Evolutionary conservation across 2,329 filamentous ascomycete species (phyloP).

Genomic region (Massarina eburnea): DNA sequence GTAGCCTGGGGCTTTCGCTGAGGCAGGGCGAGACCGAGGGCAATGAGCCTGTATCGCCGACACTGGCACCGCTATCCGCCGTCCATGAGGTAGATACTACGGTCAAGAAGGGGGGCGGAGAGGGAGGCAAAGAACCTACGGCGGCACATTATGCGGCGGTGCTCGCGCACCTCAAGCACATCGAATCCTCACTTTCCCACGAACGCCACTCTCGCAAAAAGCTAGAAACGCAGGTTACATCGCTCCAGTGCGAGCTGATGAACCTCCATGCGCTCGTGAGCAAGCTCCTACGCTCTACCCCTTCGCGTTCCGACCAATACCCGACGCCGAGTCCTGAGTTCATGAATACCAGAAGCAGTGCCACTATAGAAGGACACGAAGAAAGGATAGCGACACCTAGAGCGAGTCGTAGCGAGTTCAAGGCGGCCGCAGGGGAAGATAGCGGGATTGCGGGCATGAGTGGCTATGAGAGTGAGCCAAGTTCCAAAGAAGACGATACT

Average conservation of each 20-base stretch:
- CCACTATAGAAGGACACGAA: conserved; percentile 7
- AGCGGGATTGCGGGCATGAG: conserved; percentile 14
- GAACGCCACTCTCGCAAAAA: conserved; percentile 38
- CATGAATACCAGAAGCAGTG: conserved; percentile 16
- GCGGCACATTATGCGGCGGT: background rate
- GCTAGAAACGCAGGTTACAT: conserved; percentile 35
- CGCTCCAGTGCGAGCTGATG: conserved; percentile 33
- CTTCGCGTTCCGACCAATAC: conserved; percentile 21
- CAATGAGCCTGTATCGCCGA: conserved; percentile 1
- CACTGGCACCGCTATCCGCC: conserved; percentile 11
- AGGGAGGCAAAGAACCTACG: background rate
- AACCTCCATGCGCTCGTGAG: conserved; percentile 35
- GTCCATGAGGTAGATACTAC: conserved; percentile 7
- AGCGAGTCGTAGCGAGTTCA: conserved; percentile 12
- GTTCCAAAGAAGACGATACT: conserved; percentile 22
- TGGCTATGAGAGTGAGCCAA: conserved; percentile 8
- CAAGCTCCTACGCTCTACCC: conserved; percentile 20
- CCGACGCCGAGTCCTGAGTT: conserved; percentile 38
- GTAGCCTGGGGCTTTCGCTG: conserved; percentile 4
- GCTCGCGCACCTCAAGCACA: conserved; percentile 17
- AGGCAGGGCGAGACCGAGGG: conserved; percentile 1
- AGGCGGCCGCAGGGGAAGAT: background rate
- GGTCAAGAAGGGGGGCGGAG: no score
- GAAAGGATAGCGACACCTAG: conserved; percentile 30
- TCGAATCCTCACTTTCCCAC: conserved; percentile 29